Percentiles rank a stretch among this genome's conserved stretches.
phyloP scores from a whole-genome alignment of 148 eudicot genomes.

The Bassia scoparia region DNA sequence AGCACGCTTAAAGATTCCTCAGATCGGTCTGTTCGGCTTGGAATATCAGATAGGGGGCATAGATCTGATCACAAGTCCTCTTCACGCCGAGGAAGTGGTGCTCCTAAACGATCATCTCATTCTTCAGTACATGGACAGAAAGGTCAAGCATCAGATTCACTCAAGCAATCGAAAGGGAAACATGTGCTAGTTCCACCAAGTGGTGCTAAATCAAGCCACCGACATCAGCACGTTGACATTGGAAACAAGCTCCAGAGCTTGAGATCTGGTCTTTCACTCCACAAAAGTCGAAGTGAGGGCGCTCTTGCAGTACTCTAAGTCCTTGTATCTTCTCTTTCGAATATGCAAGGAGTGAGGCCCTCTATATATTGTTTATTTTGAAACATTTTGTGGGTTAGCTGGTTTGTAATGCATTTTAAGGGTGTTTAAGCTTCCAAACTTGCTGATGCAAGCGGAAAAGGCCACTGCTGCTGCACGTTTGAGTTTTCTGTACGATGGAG shows the following conservation, averaged over 20 bases:
- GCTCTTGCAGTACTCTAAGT: constrained; percentile 43
- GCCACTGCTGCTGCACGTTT: too few relatives aligned
- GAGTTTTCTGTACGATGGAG: too few relatives aligned
- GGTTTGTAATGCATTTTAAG: too few relatives aligned
- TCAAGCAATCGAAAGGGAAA: constrained; percentile 41
- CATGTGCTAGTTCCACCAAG: constrained; percentile 46
- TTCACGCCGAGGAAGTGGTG: constrained; percentile 39
- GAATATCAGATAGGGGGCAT: constrained; percentile 50
- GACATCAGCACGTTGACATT: constrained; percentile 34
- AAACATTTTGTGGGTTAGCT: neutral
- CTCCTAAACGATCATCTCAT: constrained; percentile 37
- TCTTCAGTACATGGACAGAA: constrained; percentile 43
- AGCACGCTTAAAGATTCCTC: constrained; percentile 61
- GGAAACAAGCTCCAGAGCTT: constrained; percentile 38
- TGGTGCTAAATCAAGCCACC: constrained; percentile 33
- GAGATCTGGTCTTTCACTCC: constrained; percentile 42
- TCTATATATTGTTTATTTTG: neutral
- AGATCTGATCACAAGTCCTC: constrained; percentile 56
- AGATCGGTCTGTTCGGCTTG: constrained; percentile 66
- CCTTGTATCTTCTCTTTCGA: neutral
- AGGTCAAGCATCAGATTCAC: constrained; percentile 35
- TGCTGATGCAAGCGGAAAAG: too few relatives aligned
- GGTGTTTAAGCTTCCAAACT: too few relatives aligned
- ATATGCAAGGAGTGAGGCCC: neutral
- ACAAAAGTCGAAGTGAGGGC: constrained; percentile 68